phyloP scores from a whole-genome alignment of 208 protist genomes.

The Leishmania mexicana region DNA sequence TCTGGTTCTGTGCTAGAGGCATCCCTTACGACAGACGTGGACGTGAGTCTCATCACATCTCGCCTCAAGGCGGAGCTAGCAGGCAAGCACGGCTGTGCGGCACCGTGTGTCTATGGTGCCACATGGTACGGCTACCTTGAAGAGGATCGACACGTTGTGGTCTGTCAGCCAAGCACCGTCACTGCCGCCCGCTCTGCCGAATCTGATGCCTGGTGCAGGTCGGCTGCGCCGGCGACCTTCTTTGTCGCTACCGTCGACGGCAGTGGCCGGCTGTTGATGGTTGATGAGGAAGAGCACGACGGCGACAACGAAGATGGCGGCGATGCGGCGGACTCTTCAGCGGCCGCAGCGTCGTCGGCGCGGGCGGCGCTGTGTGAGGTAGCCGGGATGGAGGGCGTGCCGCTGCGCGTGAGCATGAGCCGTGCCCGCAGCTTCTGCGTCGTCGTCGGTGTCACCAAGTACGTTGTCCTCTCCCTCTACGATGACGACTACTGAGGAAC shows the following conservation, averaged over 20 bases:
- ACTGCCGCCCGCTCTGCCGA: neutral
- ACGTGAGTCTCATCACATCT: neutral
- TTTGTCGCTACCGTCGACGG: conserved; percentile 48
- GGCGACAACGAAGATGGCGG: conserved; percentile 34
- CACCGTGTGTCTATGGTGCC: conserved; percentile 3
- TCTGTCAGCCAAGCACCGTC: conserved; percentile 24
- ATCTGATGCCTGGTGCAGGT: neutral
- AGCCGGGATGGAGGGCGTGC: conserved; percentile 41
- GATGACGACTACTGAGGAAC: conserved; percentile 32
- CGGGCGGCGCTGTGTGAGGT: conserved; percentile 39
- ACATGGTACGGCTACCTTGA: conserved; percentile 47
- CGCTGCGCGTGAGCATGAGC: conserved; percentile 62
- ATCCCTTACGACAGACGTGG: conserved; percentile 5
- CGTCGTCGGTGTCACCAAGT: conserved; percentile 53
- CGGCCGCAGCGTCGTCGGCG: neutral
- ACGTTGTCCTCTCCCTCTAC: conserved; percentile 79
- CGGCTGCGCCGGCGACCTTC: conserved; percentile 22
- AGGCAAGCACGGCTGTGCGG: neutral
- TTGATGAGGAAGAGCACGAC: conserved; percentile 44
- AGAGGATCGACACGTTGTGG: conserved; percentile 47
- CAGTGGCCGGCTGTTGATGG: conserved; percentile 29
- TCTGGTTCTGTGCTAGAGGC: neutral
- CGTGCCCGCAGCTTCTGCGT: conserved; percentile 69
- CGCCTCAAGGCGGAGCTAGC: conserved; percentile 15
- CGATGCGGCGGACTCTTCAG: neutral